Evolutionary conservation across 805 yeast genomes (phyloP).

Genomic region (Kodamaea nitidulidarum): DNA sequence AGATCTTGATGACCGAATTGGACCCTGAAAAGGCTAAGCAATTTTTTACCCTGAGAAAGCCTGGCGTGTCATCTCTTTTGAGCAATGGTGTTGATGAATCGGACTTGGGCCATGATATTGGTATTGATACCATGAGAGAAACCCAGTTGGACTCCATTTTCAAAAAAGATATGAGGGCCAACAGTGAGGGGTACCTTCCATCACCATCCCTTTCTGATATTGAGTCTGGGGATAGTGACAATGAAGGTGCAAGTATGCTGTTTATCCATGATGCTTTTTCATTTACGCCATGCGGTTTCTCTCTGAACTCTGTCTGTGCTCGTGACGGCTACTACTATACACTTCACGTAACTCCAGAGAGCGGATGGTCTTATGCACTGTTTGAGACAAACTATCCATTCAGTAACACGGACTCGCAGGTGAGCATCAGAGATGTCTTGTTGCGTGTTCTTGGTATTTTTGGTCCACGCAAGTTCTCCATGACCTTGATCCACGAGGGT

Average conservation of each 20-base stretch:
- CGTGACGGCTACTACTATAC: conserved; percentile 60
- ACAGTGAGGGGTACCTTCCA: conserved; percentile 22
- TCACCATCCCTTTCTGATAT: conserved; percentile 32
- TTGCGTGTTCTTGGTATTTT: conserved; percentile 59
- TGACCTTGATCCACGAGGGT: conserved; percentile 30
- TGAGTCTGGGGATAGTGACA: conserved; percentile 16
- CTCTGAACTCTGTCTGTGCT: conserved; percentile 75
- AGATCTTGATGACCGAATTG: conserved; percentile 86
- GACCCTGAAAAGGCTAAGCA: conserved; percentile 51
- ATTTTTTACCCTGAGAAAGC: conserved; percentile 54
- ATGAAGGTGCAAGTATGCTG: conserved; percentile 5
- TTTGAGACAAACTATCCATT: conserved; percentile 83
- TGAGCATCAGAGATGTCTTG: conserved; percentile 53
- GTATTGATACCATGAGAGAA: conserved; percentile 59
- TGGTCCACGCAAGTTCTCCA: conserved; percentile 71
- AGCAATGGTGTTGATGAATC: conserved; percentile 47
- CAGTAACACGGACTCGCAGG: conserved; percentile 25
- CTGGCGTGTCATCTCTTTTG: conserved; percentile 37
- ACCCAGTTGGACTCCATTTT: conserved; percentile 64
- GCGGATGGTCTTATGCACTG: conserved; percentile 93
- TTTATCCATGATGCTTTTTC: conserved; percentile 81
- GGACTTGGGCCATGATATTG: conserved; percentile 77
- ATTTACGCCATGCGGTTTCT: conserved; percentile 91
- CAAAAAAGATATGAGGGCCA: conserved; percentile 9
- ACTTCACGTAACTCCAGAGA: conserved; percentile 90